Evolutionary conservation across 768 basidiomycete genomes (phyloP).

Genomic region (Kwoniella newhampshirensis): DNA sequence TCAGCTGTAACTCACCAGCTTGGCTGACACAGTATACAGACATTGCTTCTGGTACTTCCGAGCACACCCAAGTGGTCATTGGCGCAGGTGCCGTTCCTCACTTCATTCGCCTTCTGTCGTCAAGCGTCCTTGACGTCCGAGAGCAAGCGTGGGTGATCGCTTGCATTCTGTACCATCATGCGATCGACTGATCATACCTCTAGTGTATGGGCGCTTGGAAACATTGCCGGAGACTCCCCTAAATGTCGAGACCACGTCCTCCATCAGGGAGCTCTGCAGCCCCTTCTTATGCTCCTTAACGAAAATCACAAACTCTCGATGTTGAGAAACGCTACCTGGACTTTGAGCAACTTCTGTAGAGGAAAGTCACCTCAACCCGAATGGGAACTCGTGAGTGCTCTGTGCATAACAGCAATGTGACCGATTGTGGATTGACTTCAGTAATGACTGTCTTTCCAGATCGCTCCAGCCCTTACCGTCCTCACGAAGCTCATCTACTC

Average conservation of each 20-base stretch:
- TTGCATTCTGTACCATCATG: background rate
- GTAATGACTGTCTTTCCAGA: slow-evolving; percentile 59
- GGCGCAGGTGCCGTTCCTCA: slow-evolving; percentile 89
- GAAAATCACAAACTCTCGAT: slow-evolving; percentile 99
- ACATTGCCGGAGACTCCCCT: slow-evolving; percentile 98
- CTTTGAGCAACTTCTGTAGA: slow-evolving; percentile 97
- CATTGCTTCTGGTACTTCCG: slow-evolving; percentile 96
- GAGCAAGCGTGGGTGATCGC: slow-evolving; percentile 71
- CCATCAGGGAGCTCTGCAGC: slow-evolving; percentile 85
- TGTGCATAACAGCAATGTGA: background rate
- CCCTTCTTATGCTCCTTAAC: slow-evolving; percentile 77
- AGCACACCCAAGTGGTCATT: slow-evolving; percentile 98
- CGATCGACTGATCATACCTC: background rate
- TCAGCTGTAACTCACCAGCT: background rate
- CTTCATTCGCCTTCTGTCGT: slow-evolving; percentile 94
- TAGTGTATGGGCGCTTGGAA: slow-evolving; percentile 93
- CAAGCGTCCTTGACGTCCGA: slow-evolving; percentile 90
- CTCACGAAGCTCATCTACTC: slow-evolving; percentile 98
- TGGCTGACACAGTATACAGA: slow-evolving; percentile 51
- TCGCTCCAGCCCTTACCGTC: slow-evolving; percentile 93
- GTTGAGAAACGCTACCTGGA: slow-evolving; percentile 97
- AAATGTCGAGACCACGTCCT: slow-evolving; percentile 96
- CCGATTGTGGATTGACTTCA: background rate
- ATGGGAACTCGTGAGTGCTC: slow-evolving; percentile 80
- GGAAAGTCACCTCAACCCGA: slow-evolving; percentile 97